Evolutionary conservation across 495 filamentous ascomycete species (phyloP), one percentile per base, ranked within the genome.

Genomic region (Penicillium egyptiacum): DNA sequence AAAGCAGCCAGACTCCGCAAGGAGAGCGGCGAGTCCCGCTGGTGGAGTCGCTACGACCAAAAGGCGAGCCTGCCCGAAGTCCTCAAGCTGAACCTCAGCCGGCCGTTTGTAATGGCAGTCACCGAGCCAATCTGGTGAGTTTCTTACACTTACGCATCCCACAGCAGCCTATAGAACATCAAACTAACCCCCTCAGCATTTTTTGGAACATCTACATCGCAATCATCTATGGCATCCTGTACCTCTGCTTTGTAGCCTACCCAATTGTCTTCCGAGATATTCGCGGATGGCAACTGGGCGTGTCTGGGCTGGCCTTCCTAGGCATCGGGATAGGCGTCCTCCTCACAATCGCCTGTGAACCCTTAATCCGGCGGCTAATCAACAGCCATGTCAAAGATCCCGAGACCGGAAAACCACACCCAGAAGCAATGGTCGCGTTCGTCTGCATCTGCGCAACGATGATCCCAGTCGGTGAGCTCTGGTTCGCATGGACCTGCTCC

Each of bases 231-330:
- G 86, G 81, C 16, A 90, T 92, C 50, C 77, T 96, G 0, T 95
- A 95, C 67, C 81, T 95, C 33, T 92, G 90, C 72, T 96, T 95
- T 72, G 83, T 91, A 17, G 88, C 89, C 16, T 87, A 86, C 61
- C 91, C 91, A 1, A 85, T 92, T 37, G 84, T 94, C 53, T 94
- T 93, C 71, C 72, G 77, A 16, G 71, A 85, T 4, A 74, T 89
- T 51, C 86, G 90, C 14, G 86, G 86, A 53, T 95, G 90, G 90
- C 75, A 75, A 5, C 71, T 83, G 2, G 83, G 86, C 17, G 60
- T 88, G 17, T 81, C 85, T 0, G 90, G 90, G 1, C 83, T 94
- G 2, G 76, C 88, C 11, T 94, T 91, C 69, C 65, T 83, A 1
- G 89, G 90, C 5, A 91, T 96, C 45, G 89, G 88, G 19, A 68